Evolutionary conservation across 176 grass and related monocot species (phyloP), one percentile per base, ranked within the genome.

Genomic region (Pontederia paniculata): DNA sequence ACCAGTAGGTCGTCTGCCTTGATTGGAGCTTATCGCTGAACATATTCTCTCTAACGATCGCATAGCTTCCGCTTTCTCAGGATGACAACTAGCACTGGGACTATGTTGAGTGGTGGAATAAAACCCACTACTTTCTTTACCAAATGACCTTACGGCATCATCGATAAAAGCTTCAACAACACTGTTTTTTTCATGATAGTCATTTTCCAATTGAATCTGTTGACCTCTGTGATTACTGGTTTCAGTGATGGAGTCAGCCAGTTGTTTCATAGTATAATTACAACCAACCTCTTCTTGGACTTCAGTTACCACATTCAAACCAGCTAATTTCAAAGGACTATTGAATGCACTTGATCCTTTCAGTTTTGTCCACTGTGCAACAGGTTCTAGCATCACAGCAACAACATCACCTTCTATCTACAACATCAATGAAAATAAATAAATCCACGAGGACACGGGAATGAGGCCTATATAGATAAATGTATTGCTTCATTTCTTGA

Each of bases 371-470:
- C 93, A 97, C 42, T 58, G 63, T 63, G 47, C 49, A 55, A 84
- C 68, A 81, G 86, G 93, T 69, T 91, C 86, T 57, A 97, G 10
- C 15, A 61, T 73, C 25, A 97, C 48, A 65, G 86, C 93, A 65
- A 97, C 93, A 74, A 76, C 10, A 84, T 98, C 93, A 70, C 93
- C 93, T 84, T 98, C 93, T 50, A 91, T 67, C 93, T 91, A 80
- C 25, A 73, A 72, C 13, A 54, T 50, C 43, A 42, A 45, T 42
- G 21, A 57, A 57, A 61, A 20, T 50, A 73, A 59, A 74, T 45
- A 53, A 52, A 58, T 42, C 60, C 48, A 50, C 49, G 70, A 63
- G 63, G 28, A 37, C 28, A 37, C 28, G 28, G 28, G 28, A 37
- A 37, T 37, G 28, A 37, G 5, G 7, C 28, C 28, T 37, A 37